Evolutionary conservation across 1,139 yeast species (phyloP).

Genomic region (Waltiozyma sp.): DNA sequence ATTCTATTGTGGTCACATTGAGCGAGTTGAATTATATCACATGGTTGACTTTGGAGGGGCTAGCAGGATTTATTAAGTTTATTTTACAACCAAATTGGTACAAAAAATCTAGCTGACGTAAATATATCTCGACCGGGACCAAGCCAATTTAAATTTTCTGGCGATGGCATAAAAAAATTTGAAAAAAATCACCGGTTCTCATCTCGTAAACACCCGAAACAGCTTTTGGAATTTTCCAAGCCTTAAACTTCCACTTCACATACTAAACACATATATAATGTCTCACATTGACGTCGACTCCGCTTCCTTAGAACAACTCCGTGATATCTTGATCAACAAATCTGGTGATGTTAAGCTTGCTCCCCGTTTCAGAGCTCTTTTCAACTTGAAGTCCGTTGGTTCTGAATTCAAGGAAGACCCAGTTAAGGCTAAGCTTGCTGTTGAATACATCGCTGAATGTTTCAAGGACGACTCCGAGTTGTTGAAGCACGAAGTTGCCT

Average conservation of each 20-base stretch:
- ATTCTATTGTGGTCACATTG: not conserved
- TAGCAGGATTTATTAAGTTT: too few relatives aligned
- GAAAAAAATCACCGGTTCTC: not conserved
- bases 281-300: slow-evolving; percentile 21
- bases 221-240: not conserved
- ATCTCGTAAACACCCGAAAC: not conserved
- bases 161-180: not conserved
- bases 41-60: too few relatives aligned
- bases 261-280: not conserved
- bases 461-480: slow-evolving; percentile 82
- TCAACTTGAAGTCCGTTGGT: slow-evolving; percentile 81
- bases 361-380: slow-evolving; percentile 83
- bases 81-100: too few relatives aligned
- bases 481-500: slow-evolving; percentile 95
- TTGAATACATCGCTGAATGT: slow-evolving; percentile 73
- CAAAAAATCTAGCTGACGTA: too few relatives aligned
- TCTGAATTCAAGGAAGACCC: slow-evolving; percentile 40
- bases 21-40: too few relatives aligned
- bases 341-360: slow-evolving; percentile 66
- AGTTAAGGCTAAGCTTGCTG: slow-evolving; percentile 49
- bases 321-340: slow-evolving; percentile 58
- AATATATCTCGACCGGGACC: not conserved
- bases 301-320: slow-evolving; percentile 53
- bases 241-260: not conserved
- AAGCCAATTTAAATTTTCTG: not conserved